phyloP scores from a whole-genome alignment of 257 asterid genomes.

The Jasminum sambac region DNA sequence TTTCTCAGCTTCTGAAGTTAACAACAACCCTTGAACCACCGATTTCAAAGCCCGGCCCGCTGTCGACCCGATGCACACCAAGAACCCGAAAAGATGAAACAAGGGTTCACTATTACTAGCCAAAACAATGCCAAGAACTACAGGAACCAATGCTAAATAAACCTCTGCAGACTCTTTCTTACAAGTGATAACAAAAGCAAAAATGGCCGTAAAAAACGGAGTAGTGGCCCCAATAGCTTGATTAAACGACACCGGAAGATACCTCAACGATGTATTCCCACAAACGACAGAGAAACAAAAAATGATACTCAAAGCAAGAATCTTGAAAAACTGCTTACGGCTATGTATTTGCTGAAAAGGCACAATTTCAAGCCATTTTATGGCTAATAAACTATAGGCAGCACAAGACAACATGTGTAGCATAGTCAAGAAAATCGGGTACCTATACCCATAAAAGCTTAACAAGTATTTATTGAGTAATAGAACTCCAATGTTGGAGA shows the following conservation, averaged over 20 bases:
- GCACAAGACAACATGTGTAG: slow-evolving; percentile 88
- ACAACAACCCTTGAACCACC: slow-evolving; percentile 79
- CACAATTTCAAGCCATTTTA: slow-evolving; percentile 77
- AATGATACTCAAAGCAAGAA: slow-evolving; percentile 65
- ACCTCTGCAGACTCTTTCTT: slow-evolving; percentile 87
- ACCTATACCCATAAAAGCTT: slow-evolving; percentile 76
- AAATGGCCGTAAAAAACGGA: slow-evolving; percentile 90
- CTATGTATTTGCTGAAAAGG: slow-evolving; percentile 87
- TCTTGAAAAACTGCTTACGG: slow-evolving; percentile 79
- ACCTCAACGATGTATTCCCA: slow-evolving; percentile 87
- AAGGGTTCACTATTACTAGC: slow-evolving; percentile 94
- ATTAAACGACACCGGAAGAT: slow-evolving; percentile 87
- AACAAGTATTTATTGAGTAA: slow-evolving; percentile 84
- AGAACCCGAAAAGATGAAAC: slow-evolving; percentile 83
- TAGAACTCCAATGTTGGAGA: slow-evolving; percentile 85
- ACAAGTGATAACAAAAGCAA: slow-evolving; percentile 76
- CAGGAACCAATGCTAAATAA: slow-evolving; percentile 82
- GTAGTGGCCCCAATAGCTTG: slow-evolving; percentile 97
- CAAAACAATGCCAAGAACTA: slow-evolving; percentile 84
- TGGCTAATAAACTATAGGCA: slow-evolving; percentile 63
- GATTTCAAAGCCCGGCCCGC: slow-evolving; percentile 95
- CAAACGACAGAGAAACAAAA: slow-evolving; percentile 94
- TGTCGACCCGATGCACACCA: slow-evolving; percentile 83
- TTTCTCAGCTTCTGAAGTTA: slow-evolving; percentile 85
- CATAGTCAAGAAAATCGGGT: slow-evolving; percentile 94